Evolutionary conservation across 352 stramenopile species (phyloP), one percentile per base, ranked within the genome.

Genomic region (Pythium aphanidermatum): DNA sequence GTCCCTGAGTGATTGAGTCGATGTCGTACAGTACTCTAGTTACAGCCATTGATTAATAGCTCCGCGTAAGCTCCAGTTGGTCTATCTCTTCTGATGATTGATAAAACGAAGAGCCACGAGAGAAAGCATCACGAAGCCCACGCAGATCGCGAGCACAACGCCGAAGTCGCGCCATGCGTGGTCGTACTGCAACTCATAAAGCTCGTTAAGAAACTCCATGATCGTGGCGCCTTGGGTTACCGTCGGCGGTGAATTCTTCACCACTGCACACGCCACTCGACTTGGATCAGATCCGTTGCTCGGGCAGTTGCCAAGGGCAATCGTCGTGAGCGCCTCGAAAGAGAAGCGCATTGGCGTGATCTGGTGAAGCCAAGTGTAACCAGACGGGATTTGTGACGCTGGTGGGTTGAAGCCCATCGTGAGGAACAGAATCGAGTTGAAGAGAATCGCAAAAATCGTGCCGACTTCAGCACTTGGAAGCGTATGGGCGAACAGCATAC

Each of bases 351-450:
- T 64, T 16, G 70, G 70, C 6, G 63, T 63, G 41, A 71, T 65
- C 34, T 68, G 69, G 55, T 84, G 63, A 13, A 87, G 46, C 71
- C 69, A 87, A 47, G 63, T 73, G 55, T 83, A 84, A 0, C 52
- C 69, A 0, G 32, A 43, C 23, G 74, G 74, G 27, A 84, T 78
- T 32, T 58, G 64, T 32, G 55, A 58, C 0, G 67, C 60, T 19
- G 75, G 71, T 12, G 72, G 72, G 45, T 70, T 77, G 41, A 71
- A 87, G 41, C 75, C 75, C 0, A 59, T 50, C 32, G 80, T 83
- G 12, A 83, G 40, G 20, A 79, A 59, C 35, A 79, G 78, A 24
- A 87, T 68, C 6, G 60, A 62, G 17, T 51, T 66, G 36, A 86
- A 42, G 13, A 85, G 57, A 17, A 51, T 55, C 1, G 67, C 72